phyloP scores from a whole-genome alignment of 2,329 filamentous ascomycete genomes.

The Cadophora sp. region DNA sequence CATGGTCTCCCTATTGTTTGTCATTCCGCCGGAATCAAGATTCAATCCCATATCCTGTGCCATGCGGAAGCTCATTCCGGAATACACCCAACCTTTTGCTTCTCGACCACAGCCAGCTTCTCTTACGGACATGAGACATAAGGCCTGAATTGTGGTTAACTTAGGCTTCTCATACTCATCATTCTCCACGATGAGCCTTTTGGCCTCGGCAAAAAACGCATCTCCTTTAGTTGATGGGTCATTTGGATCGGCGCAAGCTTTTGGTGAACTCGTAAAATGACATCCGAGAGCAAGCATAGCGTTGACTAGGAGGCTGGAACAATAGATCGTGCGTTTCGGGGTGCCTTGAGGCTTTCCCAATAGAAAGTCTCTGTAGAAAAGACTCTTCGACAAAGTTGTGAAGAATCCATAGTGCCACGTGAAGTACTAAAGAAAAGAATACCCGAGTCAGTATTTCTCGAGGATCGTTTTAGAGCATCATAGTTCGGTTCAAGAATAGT shows the following conservation, averaged over 20 bases:
- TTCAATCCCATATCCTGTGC: slow-evolving; percentile 93
- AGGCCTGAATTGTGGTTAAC: slow-evolving; percentile 88
- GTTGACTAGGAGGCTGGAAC: slow-evolving; percentile 89
- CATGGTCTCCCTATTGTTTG: slow-evolving; percentile 63
- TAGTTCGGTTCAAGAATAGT: neutral
- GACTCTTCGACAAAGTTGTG: slow-evolving; percentile 82
- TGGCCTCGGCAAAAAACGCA: slow-evolving; percentile 95
- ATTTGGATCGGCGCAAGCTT: slow-evolving; percentile 72
- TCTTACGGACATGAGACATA: slow-evolving; percentile 94
- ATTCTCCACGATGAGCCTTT: slow-evolving; percentile 85
- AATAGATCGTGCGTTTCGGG: slow-evolving; percentile 71
- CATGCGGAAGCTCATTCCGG: slow-evolving; percentile 98
- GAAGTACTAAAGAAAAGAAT: slow-evolving; percentile 66
- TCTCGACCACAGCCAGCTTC: slow-evolving; percentile 95
- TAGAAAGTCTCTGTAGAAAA: slow-evolving; percentile 88
- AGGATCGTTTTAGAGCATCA: neutral
- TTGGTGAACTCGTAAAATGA: slow-evolving; percentile 83
- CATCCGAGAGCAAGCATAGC: slow-evolving; percentile 92
- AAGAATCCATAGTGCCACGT: slow-evolving; percentile 98
- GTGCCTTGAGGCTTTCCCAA: slow-evolving; percentile 66
- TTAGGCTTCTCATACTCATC: slow-evolving; percentile 92
- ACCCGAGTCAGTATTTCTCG: neutral
- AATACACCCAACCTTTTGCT: slow-evolving; percentile 97
- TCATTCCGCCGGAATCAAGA: slow-evolving; percentile 75
- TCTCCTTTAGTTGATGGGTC: slow-evolving; percentile 90